These are phyloP conservation scores for Mycena olivaceomarginata DNA, from an alignment of 768 basidiomycete genomes.

Conservation along the genomic window DNA sequence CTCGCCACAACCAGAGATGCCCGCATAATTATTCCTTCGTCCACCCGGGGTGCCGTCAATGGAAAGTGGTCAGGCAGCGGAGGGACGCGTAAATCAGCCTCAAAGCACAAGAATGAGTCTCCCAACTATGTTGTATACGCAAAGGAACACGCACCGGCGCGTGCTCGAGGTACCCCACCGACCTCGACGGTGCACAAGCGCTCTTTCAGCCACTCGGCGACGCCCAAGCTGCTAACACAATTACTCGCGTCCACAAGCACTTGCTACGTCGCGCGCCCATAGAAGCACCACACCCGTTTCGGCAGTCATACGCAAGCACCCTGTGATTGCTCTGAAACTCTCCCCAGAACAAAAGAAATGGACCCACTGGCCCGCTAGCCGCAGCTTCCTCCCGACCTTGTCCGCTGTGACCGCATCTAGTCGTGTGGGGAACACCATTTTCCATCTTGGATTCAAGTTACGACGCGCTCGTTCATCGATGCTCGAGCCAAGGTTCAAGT, in stretches of 20 bases:
- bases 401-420: constrained; percentile 62
- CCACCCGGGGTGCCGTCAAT: constrained; percentile 56
- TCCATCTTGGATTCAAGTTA: constrained; percentile 58
- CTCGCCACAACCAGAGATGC: constrained; percentile 68
- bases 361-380: constrained; percentile 76
- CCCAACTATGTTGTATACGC: background rate
- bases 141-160: constrained; percentile 59
- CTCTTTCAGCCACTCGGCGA: constrained; percentile 70
- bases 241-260: constrained; percentile 76
- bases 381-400: constrained; percentile 70
- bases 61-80: constrained; percentile 61
- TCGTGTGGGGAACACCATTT: constrained; percentile 65
- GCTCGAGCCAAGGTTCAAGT: background rate
- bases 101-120: constrained; percentile 30
- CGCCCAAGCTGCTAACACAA: constrained; percentile 63
- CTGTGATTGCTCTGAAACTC: constrained; percentile 54
- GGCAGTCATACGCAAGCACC: constrained; percentile 74
- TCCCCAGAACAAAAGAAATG: constrained; percentile 14
- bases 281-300: constrained; percentile 67
- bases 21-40: constrained; percentile 68
- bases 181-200: constrained; percentile 70
- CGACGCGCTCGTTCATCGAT: constrained; percentile 34
- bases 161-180: constrained; percentile 76
- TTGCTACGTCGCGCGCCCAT: constrained; percentile 66
- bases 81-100: constrained; percentile 65